Conservation (phyloP, 176 grass and related monocot species). For the Carex littledalei region DNA sequence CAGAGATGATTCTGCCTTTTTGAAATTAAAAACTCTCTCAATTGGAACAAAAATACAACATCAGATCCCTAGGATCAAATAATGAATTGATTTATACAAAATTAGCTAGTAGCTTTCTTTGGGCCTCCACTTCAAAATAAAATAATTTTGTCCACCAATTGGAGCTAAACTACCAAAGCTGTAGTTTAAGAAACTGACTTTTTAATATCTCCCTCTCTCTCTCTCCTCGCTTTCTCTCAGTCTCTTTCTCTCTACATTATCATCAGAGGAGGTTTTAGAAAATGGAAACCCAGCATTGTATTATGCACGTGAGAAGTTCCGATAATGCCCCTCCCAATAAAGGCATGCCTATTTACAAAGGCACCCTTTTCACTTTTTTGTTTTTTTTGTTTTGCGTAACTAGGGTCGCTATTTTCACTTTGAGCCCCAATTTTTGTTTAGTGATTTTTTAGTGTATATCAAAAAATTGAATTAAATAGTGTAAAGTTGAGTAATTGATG, state of each 20-base stretch:
- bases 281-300: constrained; percentile 27
- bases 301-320: constrained; percentile 32
- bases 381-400: background rate
- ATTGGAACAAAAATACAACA: constrained; percentile 33
- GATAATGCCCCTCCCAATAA: constrained; percentile 3
- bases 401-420: background rate
- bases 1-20: constrained; percentile 23
- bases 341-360: constrained; percentile 14
- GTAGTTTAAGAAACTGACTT: constrained; percentile 45
- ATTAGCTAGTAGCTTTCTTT: background rate
- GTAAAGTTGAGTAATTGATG: no score
- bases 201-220: constrained; percentile 49
- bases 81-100: constrained; percentile 36
- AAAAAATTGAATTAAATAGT: no score
- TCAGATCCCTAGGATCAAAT: constrained; percentile 51
- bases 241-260: constrained; percentile 33
- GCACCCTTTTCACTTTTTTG: background rate
- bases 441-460: no score
- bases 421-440: background rate
- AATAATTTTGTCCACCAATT: constrained; percentile 56
- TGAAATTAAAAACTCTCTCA: constrained; percentile 43
- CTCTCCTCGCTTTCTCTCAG: constrained; percentile 48
- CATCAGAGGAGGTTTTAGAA: constrained; percentile 19
- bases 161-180: constrained; percentile 24
- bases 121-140: constrained; percentile 23